Evolutionary conservation across 306 rosid genomes (phyloP).

Genomic region (Sphenostylis stenocarpa): DNA sequence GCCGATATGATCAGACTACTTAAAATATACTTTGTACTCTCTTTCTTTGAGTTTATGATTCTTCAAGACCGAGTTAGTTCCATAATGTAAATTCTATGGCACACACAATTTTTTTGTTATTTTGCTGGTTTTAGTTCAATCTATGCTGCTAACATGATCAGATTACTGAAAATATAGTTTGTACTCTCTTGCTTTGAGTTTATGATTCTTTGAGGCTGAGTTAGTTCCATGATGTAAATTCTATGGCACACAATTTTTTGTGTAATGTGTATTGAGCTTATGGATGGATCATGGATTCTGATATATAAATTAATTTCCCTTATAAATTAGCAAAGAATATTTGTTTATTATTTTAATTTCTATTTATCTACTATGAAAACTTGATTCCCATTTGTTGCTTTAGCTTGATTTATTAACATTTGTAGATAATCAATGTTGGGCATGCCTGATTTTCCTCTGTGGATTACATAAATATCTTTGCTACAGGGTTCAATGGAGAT

Average conservation of each 20-base stretch:
- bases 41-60: constrained; percentile 7
- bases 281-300: constrained; percentile 14
- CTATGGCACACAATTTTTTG: background rate
- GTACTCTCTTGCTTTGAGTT: background rate
- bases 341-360: background rate
- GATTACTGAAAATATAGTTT: constrained; percentile 9
- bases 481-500: constrained; percentile 69
- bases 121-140: constrained; percentile 23
- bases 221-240: constrained; percentile 8
- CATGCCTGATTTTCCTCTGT: constrained; percentile 6
- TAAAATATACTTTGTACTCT: background rate
- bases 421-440: constrained; percentile 7
- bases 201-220: background rate
- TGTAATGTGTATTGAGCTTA: background rate
- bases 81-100: background rate
- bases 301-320: background rate
- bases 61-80: constrained; percentile 1
- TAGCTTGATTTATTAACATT: constrained; percentile 22
- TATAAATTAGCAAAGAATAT: background rate
- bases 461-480: constrained; percentile 33
- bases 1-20: background rate
- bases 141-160: constrained; percentile 8
- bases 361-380: background rate
- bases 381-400: constrained; percentile 1
- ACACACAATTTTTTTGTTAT: background rate